A percentile compares a stretch with the other conserved stretches of the same genome.
Evolutionary conservation across 768 basidiomycete species (phyloP).

Genomic region (Pisolithus tinctorius): DNA sequence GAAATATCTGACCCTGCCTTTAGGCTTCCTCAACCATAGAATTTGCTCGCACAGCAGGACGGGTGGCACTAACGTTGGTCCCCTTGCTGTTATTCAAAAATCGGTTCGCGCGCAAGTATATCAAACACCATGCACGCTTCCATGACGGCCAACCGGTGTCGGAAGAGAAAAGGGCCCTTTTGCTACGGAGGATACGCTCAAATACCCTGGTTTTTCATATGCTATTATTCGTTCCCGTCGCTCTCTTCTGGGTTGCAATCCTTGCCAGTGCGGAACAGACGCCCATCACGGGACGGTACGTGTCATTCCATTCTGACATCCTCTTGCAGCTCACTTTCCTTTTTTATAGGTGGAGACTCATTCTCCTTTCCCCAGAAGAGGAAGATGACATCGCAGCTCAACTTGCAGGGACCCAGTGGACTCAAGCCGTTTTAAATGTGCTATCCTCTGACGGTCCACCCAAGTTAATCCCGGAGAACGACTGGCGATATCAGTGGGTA

Average conservation of each 20-base stretch:
- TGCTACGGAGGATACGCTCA: conserved; percentile 43
- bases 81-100: conserved; percentile 63
- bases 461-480: conserved; percentile 58
- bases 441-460: conserved; percentile 59
- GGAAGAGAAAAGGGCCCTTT: conserved; percentile 43
- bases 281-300: conserved; percentile 80
- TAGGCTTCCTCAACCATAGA: conserved; percentile 74
- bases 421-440: conserved; percentile 72
- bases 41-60: conserved; percentile 58
- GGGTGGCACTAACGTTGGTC: conserved; percentile 69
- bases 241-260: conserved; percentile 62
- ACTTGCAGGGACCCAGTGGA: conserved; percentile 83
- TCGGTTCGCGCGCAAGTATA: conserved; percentile 40
- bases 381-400: conserved; percentile 84
- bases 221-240: conserved; percentile 54
- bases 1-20: not conserved
- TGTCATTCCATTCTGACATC: conserved; percentile 4
- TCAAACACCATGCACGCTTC: conserved; percentile 37
- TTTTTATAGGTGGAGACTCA: conserved; percentile 69
- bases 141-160: conserved; percentile 39
- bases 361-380: conserved; percentile 87
- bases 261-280: conserved; percentile 70
- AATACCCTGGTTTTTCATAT: conserved; percentile 45
- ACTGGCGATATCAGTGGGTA: conserved; percentile 93
- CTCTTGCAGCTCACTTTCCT: conserved; percentile 1